Evolutionary conservation across 2,329 filamentous ascomycete genomes (phyloP).

Genomic region (Colletotrichum eleusines): DNA sequence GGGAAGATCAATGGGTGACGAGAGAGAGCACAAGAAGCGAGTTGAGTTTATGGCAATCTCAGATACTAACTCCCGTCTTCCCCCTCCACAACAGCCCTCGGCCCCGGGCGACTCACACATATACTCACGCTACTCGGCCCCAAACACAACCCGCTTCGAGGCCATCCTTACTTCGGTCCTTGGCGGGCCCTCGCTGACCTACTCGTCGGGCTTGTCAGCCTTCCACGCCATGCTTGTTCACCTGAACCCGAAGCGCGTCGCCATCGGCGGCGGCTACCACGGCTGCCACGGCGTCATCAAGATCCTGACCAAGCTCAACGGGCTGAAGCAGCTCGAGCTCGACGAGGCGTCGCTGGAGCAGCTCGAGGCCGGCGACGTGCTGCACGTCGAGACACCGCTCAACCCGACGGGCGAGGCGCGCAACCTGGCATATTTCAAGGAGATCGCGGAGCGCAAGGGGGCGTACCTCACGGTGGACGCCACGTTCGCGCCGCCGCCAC

Average conservation of each 20-base stretch:
- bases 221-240: conserved; percentile 90
- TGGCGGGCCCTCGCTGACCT: conserved; percentile 77
- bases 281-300: conserved; percentile 89
- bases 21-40: not conserved
- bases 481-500: conserved; percentile 91
- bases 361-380: conserved; percentile 81
- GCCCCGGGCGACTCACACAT: conserved; percentile 74
- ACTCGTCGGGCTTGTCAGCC: conserved; percentile 86
- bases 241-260: conserved; percentile 84
- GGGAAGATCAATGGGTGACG: not conserved
- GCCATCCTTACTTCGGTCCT: conserved; percentile 81
- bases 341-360: conserved; percentile 59
- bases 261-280: conserved; percentile 90
- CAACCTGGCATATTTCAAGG: conserved; percentile 78
- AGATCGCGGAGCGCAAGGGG: conserved; percentile 77
- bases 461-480: conserved; percentile 87
- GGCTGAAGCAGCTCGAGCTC: conserved; percentile 78
- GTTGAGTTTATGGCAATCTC: not conserved
- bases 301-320: conserved; percentile 80
- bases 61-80: conserved; percentile 37
- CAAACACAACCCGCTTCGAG: conserved; percentile 88
- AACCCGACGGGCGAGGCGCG: conserved; percentile 90
- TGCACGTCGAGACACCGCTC: conserved; percentile 93
- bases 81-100: conserved; percentile 54
- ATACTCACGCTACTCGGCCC: conserved; percentile 85